A percentile compares a stretch with the other conserved stretches of the same genome.
phyloP scores from a whole-genome alignment of 805 yeast genomes.

The Lipomyces yamanashiensis region DNA sequence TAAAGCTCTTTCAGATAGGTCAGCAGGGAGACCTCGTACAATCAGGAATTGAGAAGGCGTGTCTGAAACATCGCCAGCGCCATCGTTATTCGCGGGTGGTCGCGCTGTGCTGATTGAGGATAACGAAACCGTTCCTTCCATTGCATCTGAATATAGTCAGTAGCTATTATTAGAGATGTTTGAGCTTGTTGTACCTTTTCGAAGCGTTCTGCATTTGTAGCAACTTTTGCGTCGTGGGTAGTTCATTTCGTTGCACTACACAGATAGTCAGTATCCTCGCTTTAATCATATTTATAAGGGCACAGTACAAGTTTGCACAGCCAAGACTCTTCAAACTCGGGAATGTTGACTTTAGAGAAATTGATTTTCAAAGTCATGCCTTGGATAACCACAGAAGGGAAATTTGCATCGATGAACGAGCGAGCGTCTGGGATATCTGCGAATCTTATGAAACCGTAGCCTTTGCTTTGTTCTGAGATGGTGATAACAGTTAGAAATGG shows the following conservation, averaged over 20 bases:
- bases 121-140: conserved; percentile 6
- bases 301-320: conserved; percentile 16
- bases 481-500: not conserved
- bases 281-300: not conserved
- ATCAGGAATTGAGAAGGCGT: conserved; percentile 32
- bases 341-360: not conserved
- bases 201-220: conserved; percentile 16
- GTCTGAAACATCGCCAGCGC: conserved; percentile 22
- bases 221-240: conserved; percentile 25
- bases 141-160: not conserved
- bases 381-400: conserved; percentile 6
- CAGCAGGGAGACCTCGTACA: conserved; percentile 16
- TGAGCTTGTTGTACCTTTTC: conserved; percentile 7
- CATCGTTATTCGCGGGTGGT: conserved; percentile 22
- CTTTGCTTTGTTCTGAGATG: conserved; percentile 14
- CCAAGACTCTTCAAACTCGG: conserved; percentile 22
- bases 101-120: not conserved
- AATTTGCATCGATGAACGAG: conserved; percentile 12
- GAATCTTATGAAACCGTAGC: conserved; percentile 29
- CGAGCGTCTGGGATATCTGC: conserved; percentile 9
- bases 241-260: conserved; percentile 23
- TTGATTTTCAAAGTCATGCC: conserved; percentile 6
- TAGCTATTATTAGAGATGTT: not conserved
- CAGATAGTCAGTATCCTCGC: not conserved
- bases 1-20: conserved; percentile 11